These are phyloP conservation scores for Sugiyamaella qingdaonensis DNA, from an alignment of 805 yeast species.

Conservation along the genomic window DNA sequence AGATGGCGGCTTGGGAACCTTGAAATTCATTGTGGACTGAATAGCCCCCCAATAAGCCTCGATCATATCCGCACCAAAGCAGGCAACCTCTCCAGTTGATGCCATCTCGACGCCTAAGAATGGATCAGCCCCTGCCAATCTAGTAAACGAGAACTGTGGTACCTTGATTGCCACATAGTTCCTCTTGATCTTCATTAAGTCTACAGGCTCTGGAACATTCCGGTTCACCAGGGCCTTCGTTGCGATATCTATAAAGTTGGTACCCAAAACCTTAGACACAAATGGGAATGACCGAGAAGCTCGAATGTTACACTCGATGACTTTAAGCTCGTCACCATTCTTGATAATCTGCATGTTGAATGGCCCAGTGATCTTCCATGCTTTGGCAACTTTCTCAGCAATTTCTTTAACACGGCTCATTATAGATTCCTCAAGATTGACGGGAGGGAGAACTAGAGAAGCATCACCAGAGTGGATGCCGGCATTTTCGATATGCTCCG, in stretches of 20 bases:
- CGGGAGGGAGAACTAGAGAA: slow-evolving; percentile 91
- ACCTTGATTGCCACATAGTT: slow-evolving; percentile 93
- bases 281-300: slow-evolving; percentile 99
- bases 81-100: slow-evolving; percentile 98
- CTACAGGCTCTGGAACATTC: slow-evolving; percentile 70
- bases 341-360: slow-evolving; percentile 96
- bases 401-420: slow-evolving; percentile 76
- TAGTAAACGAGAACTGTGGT: slow-evolving; percentile 97
- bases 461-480: slow-evolving; percentile 99
- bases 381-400: slow-evolving; percentile 88
- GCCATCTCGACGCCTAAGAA: slow-evolving; percentile 99
- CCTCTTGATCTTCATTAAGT: slow-evolving; percentile 73
- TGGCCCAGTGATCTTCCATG: slow-evolving; percentile 96
- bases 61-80: slow-evolving; percentile 77
- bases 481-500: slow-evolving; percentile 97
- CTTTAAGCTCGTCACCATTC: slow-evolving; percentile 69
- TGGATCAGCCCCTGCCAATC: slow-evolving; percentile 99
- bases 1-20: slow-evolving; percentile 83
- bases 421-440: slow-evolving; percentile 58
- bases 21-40: slow-evolving; percentile 96
- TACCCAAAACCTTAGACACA: slow-evolving; percentile 93
- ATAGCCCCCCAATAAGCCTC: slow-evolving; percentile 98
- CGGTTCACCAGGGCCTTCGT: slow-evolving; percentile 74
- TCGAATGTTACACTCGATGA: slow-evolving; percentile 96
- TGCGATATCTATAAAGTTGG: slow-evolving; percentile 91